Percentiles rank a stretch among this genome's conserved stretches.
phyloP scores from a whole-genome alignment of 768 basidiomycete genomes.

The Phlegmacium glaucopus region DNA sequence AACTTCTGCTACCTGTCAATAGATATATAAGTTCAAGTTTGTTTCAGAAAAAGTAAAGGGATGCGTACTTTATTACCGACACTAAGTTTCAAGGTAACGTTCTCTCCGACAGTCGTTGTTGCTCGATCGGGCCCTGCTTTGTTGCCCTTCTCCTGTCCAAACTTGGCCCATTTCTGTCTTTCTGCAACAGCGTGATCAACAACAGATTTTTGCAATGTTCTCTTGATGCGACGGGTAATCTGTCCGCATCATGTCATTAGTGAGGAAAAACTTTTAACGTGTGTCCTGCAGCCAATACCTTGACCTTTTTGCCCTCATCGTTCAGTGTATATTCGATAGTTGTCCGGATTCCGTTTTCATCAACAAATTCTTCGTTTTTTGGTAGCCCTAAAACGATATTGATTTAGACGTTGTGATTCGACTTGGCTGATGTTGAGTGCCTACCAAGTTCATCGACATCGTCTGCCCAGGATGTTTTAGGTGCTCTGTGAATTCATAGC shows the following conservation, averaged over 20 bases:
- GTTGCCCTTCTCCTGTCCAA: conserved; percentile 87
- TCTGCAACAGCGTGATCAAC: conserved; percentile 96
- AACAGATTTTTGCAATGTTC: conserved; percentile 83
- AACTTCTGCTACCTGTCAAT: conserved; percentile 52
- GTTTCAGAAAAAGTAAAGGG: not conserved
- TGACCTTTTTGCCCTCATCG: conserved; percentile 93
- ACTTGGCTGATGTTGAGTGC: not conserved
- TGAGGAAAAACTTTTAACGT: not conserved
- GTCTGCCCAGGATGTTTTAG: conserved; percentile 85
- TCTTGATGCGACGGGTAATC: conserved; percentile 85
- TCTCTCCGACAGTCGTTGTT: conserved; percentile 87
- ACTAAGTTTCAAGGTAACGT: conserved; percentile 42
- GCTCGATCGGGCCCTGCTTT: conserved; percentile 87
- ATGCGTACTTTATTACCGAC: conserved; percentile 57
- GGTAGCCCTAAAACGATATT: conserved; percentile 33
- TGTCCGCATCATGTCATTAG: conserved; percentile 24
- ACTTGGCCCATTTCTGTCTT: conserved; percentile 90
- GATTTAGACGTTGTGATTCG: no score
- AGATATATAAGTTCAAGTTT: not conserved
- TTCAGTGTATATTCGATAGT: conserved; percentile 80
- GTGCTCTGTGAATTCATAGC: conserved; percentile 27
- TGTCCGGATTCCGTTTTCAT: conserved; percentile 86
- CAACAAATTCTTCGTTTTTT: conserved; percentile 68
- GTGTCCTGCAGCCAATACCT: conserved; percentile 44
- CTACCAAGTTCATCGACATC: conserved; percentile 77